A percentile compares a stretch with the other conserved stretches of the same genome.
phyloP scores from a whole-genome alignment of 495 filamentous ascomycete genomes.

The Penicillium silybi region DNA sequence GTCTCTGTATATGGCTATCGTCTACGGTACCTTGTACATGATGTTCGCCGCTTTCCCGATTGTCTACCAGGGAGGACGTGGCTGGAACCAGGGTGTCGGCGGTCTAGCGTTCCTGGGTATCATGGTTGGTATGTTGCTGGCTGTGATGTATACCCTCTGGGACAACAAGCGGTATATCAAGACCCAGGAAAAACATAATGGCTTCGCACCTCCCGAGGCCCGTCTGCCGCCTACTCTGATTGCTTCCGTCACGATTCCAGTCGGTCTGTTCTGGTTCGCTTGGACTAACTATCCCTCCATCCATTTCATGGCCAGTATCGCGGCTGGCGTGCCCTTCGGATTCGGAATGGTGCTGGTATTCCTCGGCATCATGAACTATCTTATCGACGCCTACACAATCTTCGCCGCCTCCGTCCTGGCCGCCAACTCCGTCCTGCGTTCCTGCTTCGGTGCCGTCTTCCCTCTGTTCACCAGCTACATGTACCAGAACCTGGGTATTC shows the following conservation, averaged over 20 bases:
- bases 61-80: conserved; percentile 67
- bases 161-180: conserved; percentile 49
- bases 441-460: conserved; percentile 74
- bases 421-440: conserved; percentile 68
- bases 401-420: conserved; percentile 79
- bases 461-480: conserved; percentile 79
- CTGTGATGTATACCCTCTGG: conserved; percentile 45
- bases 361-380: conserved; percentile 70
- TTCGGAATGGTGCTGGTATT: conserved; percentile 76
- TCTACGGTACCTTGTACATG: conserved; percentile 77
- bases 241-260: conserved; percentile 39
- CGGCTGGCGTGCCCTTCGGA: conserved; percentile 65
- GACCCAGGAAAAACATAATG: conserved; percentile 29
- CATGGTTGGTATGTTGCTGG: conserved; percentile 74
- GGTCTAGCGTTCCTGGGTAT: conserved; percentile 82
- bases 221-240: conserved; percentile 44
- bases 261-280: conserved; percentile 62
- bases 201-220: conserved; percentile 47
- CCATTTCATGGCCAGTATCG: conserved; percentile 65
- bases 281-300: conserved; percentile 67
- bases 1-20: conserved; percentile 68
- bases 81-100: conserved; percentile 67
- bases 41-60: conserved; percentile 81
- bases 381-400: conserved; percentile 78
- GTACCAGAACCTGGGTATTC: conserved; percentile 70